Evolutionary conservation across 176 grass and related monocot genomes (phyloP).

Genomic region (maize (Zea mays)): Zm-B73-REFERENCE-NAM-5.0 NC_050096.1:227210501-227211000

Average conservation of each 20-base stretch:
- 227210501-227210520: not conserved
- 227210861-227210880: slow-evolving; percentile 76
- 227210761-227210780: not conserved
- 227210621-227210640: not conserved
- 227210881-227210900: slow-evolving; percentile 71
- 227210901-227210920: slow-evolving; percentile 54
- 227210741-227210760: not conserved
- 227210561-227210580: not conserved
- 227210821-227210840: not conserved
- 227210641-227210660: not conserved
- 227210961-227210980: slow-evolving; percentile 79
- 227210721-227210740: not conserved
- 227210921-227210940: slow-evolving; percentile 62
- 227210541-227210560: slow-evolving; percentile 4
- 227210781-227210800: not conserved
- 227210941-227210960: slow-evolving; percentile 79
- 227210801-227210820: slow-evolving; percentile 15
- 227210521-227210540: slow-evolving; percentile 2
- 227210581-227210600: not conserved
- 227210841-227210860: not conserved
- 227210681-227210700: not conserved
- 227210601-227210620: not conserved
- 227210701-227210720: not conserved
- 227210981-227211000: slow-evolving; percentile 84
- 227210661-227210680: too few species aligned